Evolutionary conservation across 1,139 yeast genomes (phyloP).

Genomic region (Pichia sp.): DNA sequence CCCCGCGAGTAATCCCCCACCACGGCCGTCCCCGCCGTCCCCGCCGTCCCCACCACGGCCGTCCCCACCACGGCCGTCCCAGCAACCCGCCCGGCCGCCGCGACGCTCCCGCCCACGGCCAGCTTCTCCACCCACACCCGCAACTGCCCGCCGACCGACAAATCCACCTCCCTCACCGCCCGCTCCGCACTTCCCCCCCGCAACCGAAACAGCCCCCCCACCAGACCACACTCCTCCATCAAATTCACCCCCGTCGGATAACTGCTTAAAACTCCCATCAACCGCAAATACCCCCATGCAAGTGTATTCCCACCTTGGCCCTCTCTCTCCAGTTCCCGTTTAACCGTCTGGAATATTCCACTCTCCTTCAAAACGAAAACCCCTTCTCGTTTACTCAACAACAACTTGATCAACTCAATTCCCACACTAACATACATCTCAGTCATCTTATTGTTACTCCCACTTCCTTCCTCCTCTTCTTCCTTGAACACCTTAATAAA

Average conservation of each 20-base stretch:
- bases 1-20: neutral
- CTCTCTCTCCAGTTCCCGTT: neutral
- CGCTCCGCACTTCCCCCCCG: neutral
- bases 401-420: neutral
- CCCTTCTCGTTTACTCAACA: neutral
- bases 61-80: neutral
- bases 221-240: neutral
- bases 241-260: neutral
- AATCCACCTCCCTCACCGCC: neutral
- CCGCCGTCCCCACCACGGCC: neutral
- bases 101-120: neutral
- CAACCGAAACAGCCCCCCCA: neutral
- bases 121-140: neutral
- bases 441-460: neutral
- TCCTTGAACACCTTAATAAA: constrained; percentile 27
- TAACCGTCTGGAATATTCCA: neutral
- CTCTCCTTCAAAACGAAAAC: neutral
- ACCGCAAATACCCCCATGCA: neutral
- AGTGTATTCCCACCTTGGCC: neutral
- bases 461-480: neutral
- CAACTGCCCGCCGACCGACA: neutral
- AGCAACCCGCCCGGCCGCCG: neutral
- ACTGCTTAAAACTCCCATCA: neutral
- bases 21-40: neutral
- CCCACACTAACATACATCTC: neutral